These are phyloP conservation scores for Chimonanthus praecox DNA, from an alignment of 164 flowering plant species.

Conservation along the genomic window DNA sequence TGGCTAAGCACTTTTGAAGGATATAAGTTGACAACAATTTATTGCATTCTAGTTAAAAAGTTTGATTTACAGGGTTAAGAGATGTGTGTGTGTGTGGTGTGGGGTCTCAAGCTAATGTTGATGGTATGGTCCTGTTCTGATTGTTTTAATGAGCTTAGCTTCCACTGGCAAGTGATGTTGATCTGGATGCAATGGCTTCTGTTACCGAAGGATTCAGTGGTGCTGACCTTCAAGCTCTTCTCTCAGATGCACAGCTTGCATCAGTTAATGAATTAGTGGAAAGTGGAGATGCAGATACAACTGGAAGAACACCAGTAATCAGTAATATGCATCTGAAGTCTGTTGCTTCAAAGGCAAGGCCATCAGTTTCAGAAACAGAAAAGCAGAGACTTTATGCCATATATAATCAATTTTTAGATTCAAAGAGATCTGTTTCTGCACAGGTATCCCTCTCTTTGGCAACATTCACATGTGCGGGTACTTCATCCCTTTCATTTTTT, in stretches of 20 bases:
- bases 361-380: slow-evolving; percentile 86
- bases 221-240: slow-evolving; percentile 95
- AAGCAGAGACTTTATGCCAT: slow-evolving; percentile 65
- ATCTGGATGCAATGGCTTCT: slow-evolving; percentile 60
- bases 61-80: not conserved
- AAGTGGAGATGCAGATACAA: slow-evolving; percentile 19
- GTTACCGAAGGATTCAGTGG: slow-evolving; percentile 97
- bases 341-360: slow-evolving; percentile 63
- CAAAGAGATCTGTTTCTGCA: slow-evolving; percentile 62
- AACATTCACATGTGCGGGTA: not conserved
- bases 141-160: slow-evolving; percentile 45
- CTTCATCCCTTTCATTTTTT: not conserved
- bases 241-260: slow-evolving; percentile 88
- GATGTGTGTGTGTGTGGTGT: too few relatives aligned
- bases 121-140: not conserved
- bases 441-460: slow-evolving; percentile 39
- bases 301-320: slow-evolving; percentile 55
- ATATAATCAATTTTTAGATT: slow-evolving; percentile 76
- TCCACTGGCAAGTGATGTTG: slow-evolving; percentile 64
- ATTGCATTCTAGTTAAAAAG: not conserved
- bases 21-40: too few relatives aligned
- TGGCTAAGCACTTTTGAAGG: too few relatives aligned
- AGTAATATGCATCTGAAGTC: slow-evolving; percentile 51
- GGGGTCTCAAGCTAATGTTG: too few relatives aligned
- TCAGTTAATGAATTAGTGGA: slow-evolving; percentile 75